Percentiles rank a stretch among this genome's conserved stretches.
Evolutionary conservation across 2,329 filamentous ascomycete genomes (phyloP).

Genomic region (Plenodomus lindquistii): DNA sequence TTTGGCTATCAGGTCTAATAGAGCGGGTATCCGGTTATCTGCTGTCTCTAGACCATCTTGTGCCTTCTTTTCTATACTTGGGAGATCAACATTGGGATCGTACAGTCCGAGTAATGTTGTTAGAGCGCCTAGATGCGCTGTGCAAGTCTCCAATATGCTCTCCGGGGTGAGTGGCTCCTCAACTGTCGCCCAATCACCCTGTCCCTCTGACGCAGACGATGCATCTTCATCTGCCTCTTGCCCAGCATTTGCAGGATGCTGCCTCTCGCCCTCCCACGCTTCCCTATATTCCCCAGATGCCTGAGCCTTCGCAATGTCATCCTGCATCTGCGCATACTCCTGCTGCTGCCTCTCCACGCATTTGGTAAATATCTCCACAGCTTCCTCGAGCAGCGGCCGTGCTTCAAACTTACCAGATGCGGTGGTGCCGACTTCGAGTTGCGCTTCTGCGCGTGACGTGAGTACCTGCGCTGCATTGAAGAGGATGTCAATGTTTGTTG

Average conservation of each 20-base stretch:
- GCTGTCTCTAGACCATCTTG: slow-evolving; percentile 59
- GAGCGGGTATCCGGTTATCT: slow-evolving; percentile 57
- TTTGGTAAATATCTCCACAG: slow-evolving; percentile 62
- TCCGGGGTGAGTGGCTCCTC: slow-evolving; percentile 67
- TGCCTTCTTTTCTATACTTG: slow-evolving; percentile 61
- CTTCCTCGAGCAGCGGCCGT: slow-evolving; percentile 61
- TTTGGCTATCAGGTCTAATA: slow-evolving; percentile 48
- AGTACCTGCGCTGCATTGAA: slow-evolving; percentile 75
- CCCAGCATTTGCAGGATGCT: slow-evolving; percentile 6
- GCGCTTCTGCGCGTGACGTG: slow-evolving; percentile 65
- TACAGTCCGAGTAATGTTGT: slow-evolving; percentile 54
- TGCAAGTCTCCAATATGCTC: slow-evolving; percentile 68
- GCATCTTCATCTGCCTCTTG: slow-evolving; percentile 27
- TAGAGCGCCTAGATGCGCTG: slow-evolving; percentile 62
- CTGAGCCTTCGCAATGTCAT: slow-evolving; percentile 36
- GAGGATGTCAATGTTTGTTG: slow-evolving; percentile 67
- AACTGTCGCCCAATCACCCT: slow-evolving; percentile 69
- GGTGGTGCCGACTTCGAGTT: slow-evolving; percentile 57
- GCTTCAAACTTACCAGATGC: slow-evolving; percentile 50
- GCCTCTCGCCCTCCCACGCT: slow-evolving; percentile 18
- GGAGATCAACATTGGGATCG: slow-evolving; percentile 48
- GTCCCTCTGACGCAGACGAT: slow-evolving; percentile 32
- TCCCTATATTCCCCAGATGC: slow-evolving; percentile 27
- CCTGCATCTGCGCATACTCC: slow-evolving; percentile 49
- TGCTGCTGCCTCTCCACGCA: slow-evolving; percentile 52